Evolutionary conservation across 164 flowering plant species (phyloP), one percentile per base, ranked within the genome.

Genomic region (Cinnamomum micranthum): DNA sequence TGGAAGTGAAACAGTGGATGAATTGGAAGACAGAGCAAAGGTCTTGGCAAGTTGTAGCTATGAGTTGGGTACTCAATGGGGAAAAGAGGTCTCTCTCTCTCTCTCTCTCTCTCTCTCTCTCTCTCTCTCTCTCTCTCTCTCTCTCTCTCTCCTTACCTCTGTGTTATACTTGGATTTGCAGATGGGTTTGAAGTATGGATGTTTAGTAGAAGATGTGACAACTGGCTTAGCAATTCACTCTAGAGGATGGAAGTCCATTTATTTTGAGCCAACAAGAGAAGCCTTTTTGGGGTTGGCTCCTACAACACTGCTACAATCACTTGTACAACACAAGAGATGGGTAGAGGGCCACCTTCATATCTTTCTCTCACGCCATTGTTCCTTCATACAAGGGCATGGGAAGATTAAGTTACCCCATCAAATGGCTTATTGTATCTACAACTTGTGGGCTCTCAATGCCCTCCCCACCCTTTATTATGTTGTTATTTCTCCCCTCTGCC

Each of bases 241-340:
- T 78, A 70, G 73, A 13, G 94, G 94, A 22, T 91, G 96, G 96
- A 90, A 84, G 74, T 88, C 96, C 9, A 74, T 83, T 1, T 90
- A 79, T 55, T 82, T 20, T 79, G 84, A 81, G 67, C 90, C 91
- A 55, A n/a, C 65, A 20, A 82, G 85, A 51, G 60, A 35, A 11
- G 89, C 80, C 0, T 90, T 90, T 84, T 65, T 90, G 58, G 97
- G 94, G 2, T 23, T 88, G 52, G 88, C 87, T 35, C 81, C 90
- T 15, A 82, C 80, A 11, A 84, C 89, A 41, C 77, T 90, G 24
- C 76, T 70, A 51, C 82, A 88, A 50, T 55, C 83, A 14, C 85
- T 93, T 6, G 86, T 88, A 35, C 94, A 90, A 76, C 92, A 87
- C 55, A 90, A 87, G 82, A 84, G 97, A 84, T 91, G 95, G 95